phyloP scores from a whole-genome alignment of 257 asterid species.

The Sherardia arvensis region DNA sequence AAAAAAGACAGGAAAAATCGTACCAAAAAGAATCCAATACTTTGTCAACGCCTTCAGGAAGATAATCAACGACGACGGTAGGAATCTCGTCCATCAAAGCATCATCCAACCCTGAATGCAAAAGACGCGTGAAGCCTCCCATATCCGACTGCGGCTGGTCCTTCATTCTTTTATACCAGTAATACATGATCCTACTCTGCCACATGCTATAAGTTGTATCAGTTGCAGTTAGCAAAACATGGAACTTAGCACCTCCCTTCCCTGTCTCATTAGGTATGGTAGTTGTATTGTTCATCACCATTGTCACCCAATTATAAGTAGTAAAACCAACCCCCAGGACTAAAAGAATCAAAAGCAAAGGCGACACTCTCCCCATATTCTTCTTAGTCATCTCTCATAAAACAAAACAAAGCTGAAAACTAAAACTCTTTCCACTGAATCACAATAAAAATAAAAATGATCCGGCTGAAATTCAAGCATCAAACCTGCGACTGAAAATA shows the following conservation, averaged over 20 bases:
- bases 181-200: constrained; percentile 94
- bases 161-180: constrained; percentile 84
- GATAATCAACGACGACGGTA: constrained; percentile 73
- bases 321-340: constrained; percentile 72
- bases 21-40: constrained; percentile 18
- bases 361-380: constrained; percentile 60
- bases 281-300: constrained; percentile 48
- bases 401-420: not conserved
- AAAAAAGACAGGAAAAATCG: not conserved
- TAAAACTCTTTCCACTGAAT: too few relatives aligned
- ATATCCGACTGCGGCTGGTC: constrained; percentile 74
- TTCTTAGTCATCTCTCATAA: constrained; percentile 45
- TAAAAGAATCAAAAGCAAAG: constrained; percentile 51
- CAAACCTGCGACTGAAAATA: not conserved
- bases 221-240: constrained; percentile 84
- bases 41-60: constrained; percentile 90
- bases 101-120: constrained; percentile 86
- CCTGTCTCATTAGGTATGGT: constrained; percentile 30
- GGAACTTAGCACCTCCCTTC: constrained; percentile 35
- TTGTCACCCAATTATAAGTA: constrained; percentile 63
- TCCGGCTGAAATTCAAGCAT: not conserved
- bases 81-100: constrained; percentile 94
- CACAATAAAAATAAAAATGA: too few relatives aligned
- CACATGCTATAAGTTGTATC: constrained; percentile 85
- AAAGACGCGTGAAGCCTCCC: constrained; percentile 91